A percentile compares a stretch with the other conserved stretches of the same genome.
Evolutionary conservation across 331 rosid species (phyloP).

Genomic region (Erythrophleum ivorense): DNA sequence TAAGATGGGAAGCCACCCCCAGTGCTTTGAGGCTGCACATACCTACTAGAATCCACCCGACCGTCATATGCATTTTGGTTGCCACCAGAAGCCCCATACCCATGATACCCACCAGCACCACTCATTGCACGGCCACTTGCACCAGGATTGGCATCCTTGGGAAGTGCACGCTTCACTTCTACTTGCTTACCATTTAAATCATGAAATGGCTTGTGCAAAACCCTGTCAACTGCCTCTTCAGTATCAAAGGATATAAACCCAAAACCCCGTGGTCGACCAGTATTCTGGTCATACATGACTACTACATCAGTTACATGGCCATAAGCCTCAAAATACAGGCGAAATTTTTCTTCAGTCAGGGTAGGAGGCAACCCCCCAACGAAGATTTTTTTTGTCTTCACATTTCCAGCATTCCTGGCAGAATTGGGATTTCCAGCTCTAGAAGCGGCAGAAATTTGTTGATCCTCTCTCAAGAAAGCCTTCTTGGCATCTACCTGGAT

Average conservation of each 20-base stretch:
- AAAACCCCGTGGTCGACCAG: conserved; percentile 97
- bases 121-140: conserved; percentile 81
- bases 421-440: conserved; percentile 72
- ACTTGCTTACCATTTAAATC: conserved; percentile 97
- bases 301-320: conserved; percentile 95
- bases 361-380: conserved; percentile 98
- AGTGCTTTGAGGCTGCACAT: conserved; percentile 78
- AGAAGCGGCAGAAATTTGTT: conserved; percentile 70
- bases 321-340: conserved; percentile 83
- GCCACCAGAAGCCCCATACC: conserved; percentile 91
- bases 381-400: conserved; percentile 90
- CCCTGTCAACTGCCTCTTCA: conserved; percentile 97
- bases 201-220: conserved; percentile 91
- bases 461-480: conserved; percentile 97
- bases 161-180: conserved; percentile 99
- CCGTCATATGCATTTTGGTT: conserved; percentile 82
- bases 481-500: conserved; percentile 94
- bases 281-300: conserved; percentile 96
- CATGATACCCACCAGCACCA: conserved; percentile 71
- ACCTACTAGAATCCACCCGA: conserved; percentile 88
- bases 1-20: conserved; percentile 92
- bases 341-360: conserved; percentile 81
- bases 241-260: conserved; percentile 93
- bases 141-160: conserved; percentile 96
- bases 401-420: conserved; percentile 64